Evolutionary conservation across 805 yeast genomes (phyloP), one percentile per base, ranked within the genome.

Genomic region (Blastobotrys robertii): DNA sequence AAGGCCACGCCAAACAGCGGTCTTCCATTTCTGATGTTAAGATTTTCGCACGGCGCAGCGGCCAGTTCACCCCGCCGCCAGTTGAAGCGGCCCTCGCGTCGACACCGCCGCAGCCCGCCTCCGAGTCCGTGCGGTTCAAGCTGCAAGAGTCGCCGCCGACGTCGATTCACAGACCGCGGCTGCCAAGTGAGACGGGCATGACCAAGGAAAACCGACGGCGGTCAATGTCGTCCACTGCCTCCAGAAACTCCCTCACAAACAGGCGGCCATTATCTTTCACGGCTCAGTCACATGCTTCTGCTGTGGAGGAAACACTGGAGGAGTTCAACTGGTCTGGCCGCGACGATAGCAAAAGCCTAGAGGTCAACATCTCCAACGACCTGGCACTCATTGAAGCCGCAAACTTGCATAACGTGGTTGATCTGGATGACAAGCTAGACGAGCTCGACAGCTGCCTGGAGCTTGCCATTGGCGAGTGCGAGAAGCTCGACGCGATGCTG

Each of bases 291-390:
- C 47, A 50, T 34, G 54, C 54, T 2, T 53, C 56, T 14, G 60
- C 64, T 1, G 66, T 70, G 28, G 81, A 78, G 39, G 94, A 84
- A 47, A 60, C 85, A 10, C 72, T 88, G 44, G 84, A 81, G 25
- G 90, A 84, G 47, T 70, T 87, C 15, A 76, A 79, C 29, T 90
- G 95, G 92, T 73, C 73, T 25, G 72, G 79, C 1, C 63, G 68
- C 4, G 94, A 83, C 54, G 81, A 77, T 48, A 72, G 84, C 7
- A 70, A 67, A 25, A 66, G 70, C 0, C 61, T 88, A 22, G 69
- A 81, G 30, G 68, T 66, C 33, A 78, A 76, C 54, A 68, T 90
- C 39, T 60, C 69, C 33, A 69, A 67, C 33, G 84, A 81, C 47
- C 64, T 85, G 40, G 72, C 76, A 6, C 69, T 70, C 22, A 68